These are phyloP conservation scores for Nelumbo lutea DNA, from an alignment of 164 flowering plant genomes.

Conservation along the genomic window DNA sequence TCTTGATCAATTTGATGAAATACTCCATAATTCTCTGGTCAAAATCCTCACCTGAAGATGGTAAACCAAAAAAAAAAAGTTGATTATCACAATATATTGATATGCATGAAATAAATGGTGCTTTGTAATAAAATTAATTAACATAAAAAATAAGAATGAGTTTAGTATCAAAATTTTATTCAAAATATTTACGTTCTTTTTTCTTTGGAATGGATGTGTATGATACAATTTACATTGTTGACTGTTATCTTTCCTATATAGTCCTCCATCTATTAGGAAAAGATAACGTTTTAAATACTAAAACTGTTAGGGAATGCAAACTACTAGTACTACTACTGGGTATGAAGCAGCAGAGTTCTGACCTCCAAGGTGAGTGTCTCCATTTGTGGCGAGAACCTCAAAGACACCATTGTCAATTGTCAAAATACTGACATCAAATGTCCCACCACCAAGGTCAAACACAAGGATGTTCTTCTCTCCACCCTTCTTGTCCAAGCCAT, in stretches of 20 bases:
- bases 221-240: not conserved
- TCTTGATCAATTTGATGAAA: slow-evolving; percentile 88
- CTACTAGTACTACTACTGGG: not conserved
- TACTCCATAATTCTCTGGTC: slow-evolving; percentile 88
- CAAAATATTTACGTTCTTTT: too few species aligned
- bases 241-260: too few species aligned
- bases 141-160: too few species aligned
- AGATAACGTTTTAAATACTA: not conserved
- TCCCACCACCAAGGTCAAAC: slow-evolving; percentile 92
- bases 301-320: not conserved
- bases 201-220: too few species aligned
- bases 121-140: not conserved
- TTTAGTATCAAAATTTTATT: too few species aligned
- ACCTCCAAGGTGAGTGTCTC: slow-evolving; percentile 97
- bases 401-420: slow-evolving; percentile 94
- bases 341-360: slow-evolving; percentile 3
- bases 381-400: slow-evolving; percentile 92
- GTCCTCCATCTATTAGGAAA: not conserved
- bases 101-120: not conserved
- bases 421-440: slow-evolving; percentile 93
- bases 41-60: slow-evolving; percentile 77
- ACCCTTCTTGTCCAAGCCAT: slow-evolving; percentile 33
- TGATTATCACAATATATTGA: not conserved
- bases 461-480: slow-evolving; percentile 52
- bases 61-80: not conserved